A percentile compares a stretch with the other conserved stretches of the same genome.
Evolutionary conservation across 345 rosid genomes (phyloP).

Genomic region (Citrus mangshanensis): DNA sequence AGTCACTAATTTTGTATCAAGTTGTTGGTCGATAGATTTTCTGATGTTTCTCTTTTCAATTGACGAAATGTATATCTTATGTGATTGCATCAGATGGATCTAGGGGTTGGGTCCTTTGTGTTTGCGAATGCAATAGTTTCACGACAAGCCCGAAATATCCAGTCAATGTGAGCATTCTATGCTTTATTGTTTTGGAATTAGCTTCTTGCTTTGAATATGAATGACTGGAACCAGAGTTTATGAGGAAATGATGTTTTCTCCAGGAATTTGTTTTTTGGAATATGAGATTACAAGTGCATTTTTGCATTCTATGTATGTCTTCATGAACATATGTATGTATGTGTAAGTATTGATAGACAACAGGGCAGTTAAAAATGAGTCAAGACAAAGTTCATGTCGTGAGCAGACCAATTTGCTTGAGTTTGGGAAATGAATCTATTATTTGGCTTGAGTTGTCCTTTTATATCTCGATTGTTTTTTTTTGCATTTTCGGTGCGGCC

Average conservation of each 20-base stretch:
- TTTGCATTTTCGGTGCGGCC: not conserved
- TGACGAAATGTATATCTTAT: not conserved
- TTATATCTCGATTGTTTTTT: not conserved
- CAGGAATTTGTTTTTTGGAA: not conserved
- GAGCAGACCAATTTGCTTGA: not conserved
- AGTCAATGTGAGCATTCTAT: slow-evolving; percentile 45
- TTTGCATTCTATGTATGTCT: not conserved
- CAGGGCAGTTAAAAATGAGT: not conserved
- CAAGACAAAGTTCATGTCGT: not conserved
- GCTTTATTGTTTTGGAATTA: slow-evolving; percentile 4
- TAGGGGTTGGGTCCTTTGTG: slow-evolving; percentile 95
- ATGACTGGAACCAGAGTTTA: not conserved
- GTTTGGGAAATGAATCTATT: not conserved
- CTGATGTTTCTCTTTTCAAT: not conserved
- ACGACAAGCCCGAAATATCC: slow-evolving; percentile 67
- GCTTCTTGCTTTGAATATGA: not conserved
- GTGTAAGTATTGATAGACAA: not conserved
- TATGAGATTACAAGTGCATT: not conserved
- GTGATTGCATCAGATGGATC: slow-evolving; percentile 70
- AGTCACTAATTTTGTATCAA: not conserved
- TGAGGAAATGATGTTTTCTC: slow-evolving; percentile 2
- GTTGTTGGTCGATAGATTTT: not conserved
- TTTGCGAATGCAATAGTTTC: slow-evolving; percentile 75
- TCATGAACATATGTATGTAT: not conserved
- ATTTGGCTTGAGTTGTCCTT: not conserved